Evolutionary conservation across 495 filamentous ascomycete genomes (phyloP), one percentile per base, ranked within the genome.

Genomic region (Aeminium ludgeri): DNA sequence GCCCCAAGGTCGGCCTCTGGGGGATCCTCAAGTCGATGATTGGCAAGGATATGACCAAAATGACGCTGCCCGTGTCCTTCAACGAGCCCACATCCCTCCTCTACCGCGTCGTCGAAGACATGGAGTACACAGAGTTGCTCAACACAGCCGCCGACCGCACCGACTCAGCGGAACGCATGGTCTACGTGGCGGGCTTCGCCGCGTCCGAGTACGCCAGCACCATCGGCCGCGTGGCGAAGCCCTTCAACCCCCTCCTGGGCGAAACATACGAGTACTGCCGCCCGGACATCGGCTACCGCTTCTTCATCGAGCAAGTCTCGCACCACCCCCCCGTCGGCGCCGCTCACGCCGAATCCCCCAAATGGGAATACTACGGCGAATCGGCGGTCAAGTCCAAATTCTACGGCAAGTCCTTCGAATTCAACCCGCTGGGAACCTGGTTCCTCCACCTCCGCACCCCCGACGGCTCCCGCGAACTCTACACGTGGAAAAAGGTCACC

Each of bases 1-100:
- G 89, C 50, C 89, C 89, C 0, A 95, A 80, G 65, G 89, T 97
- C 32, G 86, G 81, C 17, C 71, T 97, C 30, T 97, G 89, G 89
- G 78, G 80, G 43, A 94, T 97, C 46, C 62, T 97, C 36, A 96
- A 96, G 66, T 97, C 89, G 30, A 97, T 97, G 89, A 93, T 97
- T 53, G 89, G 89, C 41, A 97, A 96, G 58, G 89, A 97, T 56
- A 96, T 97, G 89, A 97, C 89, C 15, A 95, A 86, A 64, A 96
- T 97, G 89, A 97, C 89, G 2, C 68, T 97, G 3, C 89, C 89
- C 0, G 89, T 97, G 4, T 94, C 89, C 10, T 97, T 97, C 65
- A 97, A 97, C 58, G 89, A 97, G 60, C 91, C 91, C 10, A 97
- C 89, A 10, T 96, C 89, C 13, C 64, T 97, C n/a, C 72, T 97